Base-by-base conservation (phyloP, 208 protist species). In the Trypanosomatidae sp. region DNA sequence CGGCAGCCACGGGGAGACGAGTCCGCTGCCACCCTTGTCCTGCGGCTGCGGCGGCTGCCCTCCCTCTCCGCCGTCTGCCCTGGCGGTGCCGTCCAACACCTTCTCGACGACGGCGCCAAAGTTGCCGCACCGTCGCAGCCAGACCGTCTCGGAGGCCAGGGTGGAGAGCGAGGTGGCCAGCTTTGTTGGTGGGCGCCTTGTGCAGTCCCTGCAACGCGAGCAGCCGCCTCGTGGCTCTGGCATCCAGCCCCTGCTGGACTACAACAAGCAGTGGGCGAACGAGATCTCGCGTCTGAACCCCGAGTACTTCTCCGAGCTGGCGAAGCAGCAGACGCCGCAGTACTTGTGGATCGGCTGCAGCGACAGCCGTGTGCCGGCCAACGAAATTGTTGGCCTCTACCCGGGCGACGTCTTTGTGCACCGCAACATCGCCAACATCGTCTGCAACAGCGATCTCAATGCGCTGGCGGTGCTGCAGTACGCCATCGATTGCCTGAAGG, bases 391-490 rank as follows among this genome's bases (percentile, higher is more conserved):
- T 5, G 91, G 91, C n/a, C 86, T 97, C 28, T 87, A 92, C 62
- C 90, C 91, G 5, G 97, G 95, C 52, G 88, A 98, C 68, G 75
- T 98, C 33, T 99, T 99, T 83, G 95, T 98, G 33, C 95, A 98
- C 75, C 86, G 97, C 44, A 99, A 99, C 82, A 93, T 99, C 44
- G 97, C 93, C n/a, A 98, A 98, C 73, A 90, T 98, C 25, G 88
- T 97, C 13, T 87, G 80, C 68, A 91, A 96, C 76, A 93, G 88
- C 25, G 95, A 98, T 71, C 71, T 98, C 12, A 98, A 98, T 84
- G 82, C 80, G 33, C 86, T 98, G 4, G 89, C 95, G 0, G 95
- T 97, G 13, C 67, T 99, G 30, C 92, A 98, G 78, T 99, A 95
- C 78, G 95, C 96, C 0, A 93, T 99, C 17, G 93, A 98, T 33